These are phyloP conservation scores for Coleophoma cylindrospora DNA, from an alignment of 2,329 filamentous ascomycete species.

Conservation along the genomic window DNA sequence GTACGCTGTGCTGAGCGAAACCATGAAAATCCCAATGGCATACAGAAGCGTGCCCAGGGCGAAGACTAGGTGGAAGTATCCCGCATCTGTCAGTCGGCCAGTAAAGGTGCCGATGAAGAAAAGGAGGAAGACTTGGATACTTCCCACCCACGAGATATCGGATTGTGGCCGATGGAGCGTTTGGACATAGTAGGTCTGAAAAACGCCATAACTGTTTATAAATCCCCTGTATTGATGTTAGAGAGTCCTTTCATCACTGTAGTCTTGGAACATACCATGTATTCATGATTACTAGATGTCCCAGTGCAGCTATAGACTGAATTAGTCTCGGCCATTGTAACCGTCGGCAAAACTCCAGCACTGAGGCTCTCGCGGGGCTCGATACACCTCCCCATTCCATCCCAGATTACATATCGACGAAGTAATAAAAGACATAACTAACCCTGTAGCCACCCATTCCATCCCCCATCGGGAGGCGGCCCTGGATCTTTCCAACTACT, in stretches of 20 bases:
- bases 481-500: constrained; percentile 23
- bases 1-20: constrained; percentile 32
- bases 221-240: constrained; percentile 22
- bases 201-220: constrained; percentile 36
- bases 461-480: constrained; percentile 25
- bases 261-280: constrained; percentile 14
- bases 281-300: constrained; percentile 23
- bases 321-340: too few relatives aligned
- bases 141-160: constrained; percentile 40
- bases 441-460: constrained; percentile 23
- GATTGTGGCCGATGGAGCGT: constrained; percentile 26
- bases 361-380: neutral
- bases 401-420: neutral
- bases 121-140: constrained; percentile 35
- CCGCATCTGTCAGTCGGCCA: constrained; percentile 33
- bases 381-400: neutral
- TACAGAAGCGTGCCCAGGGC: constrained; percentile 23
- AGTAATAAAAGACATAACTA: constrained; percentile 4
- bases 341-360: too few relatives aligned
- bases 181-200: constrained; percentile 37
- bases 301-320: neutral
- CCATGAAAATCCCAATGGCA: constrained; percentile 34
- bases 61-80: constrained; percentile 29
- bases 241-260: neutral
- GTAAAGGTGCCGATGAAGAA: constrained; percentile 35